Evolutionary conservation across 441 rosid species (phyloP), one percentile per base, ranked within the genome.

Genomic region (Dalechampia spathulata): DNA sequence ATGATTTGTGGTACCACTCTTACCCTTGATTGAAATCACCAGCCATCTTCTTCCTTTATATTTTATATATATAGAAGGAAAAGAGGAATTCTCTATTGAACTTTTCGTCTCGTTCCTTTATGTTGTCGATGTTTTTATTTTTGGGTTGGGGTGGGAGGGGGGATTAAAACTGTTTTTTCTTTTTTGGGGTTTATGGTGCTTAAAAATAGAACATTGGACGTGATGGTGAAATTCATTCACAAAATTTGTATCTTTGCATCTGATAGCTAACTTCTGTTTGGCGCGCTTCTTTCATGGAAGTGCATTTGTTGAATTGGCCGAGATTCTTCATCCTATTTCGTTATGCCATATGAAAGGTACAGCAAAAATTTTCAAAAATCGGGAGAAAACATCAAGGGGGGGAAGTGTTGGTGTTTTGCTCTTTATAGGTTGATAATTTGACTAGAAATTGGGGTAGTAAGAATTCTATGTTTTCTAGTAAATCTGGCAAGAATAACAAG

Each of bases 31-130:
- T 46, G 55, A 52, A 57, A 61, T 52, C 52, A 52, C 52, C 58
- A 41, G 50, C 42, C 39, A 57, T 63, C 21, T 64, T 64, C 64
- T 61, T 60, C 52, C 41, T 52, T 30, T 30, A 30, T 30, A 8
- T 30, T 30, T 30, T 30, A 8, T 30, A 3, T 30, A 30, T 30
- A n/a, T n/a, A n/a, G n/a, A n/a, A n/a, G 34, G 8, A 8, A 43
- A 23, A 19, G 32, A 22, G 23, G 19, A 53, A 45, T 55, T 56
- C 54, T 52, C 27, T 47, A 49, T 61, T 51, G 62, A 54, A 64
- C 60, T 44, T 16, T 7, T 23, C 36, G 22, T 40, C 55, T 37
- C 62, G 44, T 32, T 52, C 40, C 46, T n/a, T 20, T 42, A 46
- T 23, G 12, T 21, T 28, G 64, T 47, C 49, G 19, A n/a, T 58